Conservation (phyloP, 768 basidiomycete species). For the Mycena amicta region DNA sequence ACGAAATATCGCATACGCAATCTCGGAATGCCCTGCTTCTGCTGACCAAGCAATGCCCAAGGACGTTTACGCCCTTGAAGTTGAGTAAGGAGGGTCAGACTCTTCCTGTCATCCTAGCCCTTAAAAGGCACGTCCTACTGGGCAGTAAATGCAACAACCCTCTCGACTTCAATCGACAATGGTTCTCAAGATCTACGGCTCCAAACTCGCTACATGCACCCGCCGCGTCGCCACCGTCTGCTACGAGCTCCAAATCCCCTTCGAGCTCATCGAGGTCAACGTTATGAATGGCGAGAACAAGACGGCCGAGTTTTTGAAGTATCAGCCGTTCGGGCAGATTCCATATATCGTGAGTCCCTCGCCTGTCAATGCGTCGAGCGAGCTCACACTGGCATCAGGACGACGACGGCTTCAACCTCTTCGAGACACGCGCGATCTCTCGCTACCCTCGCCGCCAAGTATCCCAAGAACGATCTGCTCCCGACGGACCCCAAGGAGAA, state of each 20-base stretch:
- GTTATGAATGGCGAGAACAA: conserved; percentile 40
- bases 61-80: background rate
- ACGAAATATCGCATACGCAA: background rate
- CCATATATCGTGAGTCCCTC: conserved; percentile 35
- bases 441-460: conserved; percentile 49
- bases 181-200: conserved; percentile 17
- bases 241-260: conserved; percentile 12
- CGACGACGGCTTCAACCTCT: conserved; percentile 52
- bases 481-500: conserved; percentile 28
- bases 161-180: background rate
- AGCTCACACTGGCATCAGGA: too few species aligned
- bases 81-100: background rate
- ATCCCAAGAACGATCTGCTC: conserved; percentile 34
- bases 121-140: background rate
- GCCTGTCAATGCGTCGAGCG: too few species aligned
- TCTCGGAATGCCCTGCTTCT: background rate
- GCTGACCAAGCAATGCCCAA: background rate
- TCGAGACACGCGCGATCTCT: conserved; percentile 49
- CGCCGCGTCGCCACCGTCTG: background rate
- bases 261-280: conserved; percentile 19
- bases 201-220: conserved; percentile 4
- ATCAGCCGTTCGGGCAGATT: conserved; percentile 55
- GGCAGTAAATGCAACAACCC: background rate
- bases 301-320: conserved; percentile 27
- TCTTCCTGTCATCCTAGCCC: background rate